These are phyloP conservation scores for Xylaria acuta DNA, from an alignment of 495 filamentous ascomycete species.

Conservation along the genomic window DNA sequence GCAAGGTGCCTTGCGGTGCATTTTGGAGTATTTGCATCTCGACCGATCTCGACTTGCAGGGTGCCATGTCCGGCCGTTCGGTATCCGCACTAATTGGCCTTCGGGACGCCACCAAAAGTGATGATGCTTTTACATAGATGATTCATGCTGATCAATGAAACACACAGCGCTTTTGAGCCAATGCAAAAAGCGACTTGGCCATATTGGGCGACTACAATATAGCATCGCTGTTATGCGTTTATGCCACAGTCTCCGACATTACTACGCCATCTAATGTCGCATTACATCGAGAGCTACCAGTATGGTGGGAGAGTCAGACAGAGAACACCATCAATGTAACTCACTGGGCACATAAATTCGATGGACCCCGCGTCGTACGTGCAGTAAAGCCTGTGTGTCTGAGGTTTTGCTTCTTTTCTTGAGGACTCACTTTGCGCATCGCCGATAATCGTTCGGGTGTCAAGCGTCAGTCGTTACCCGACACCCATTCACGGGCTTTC, in stretches of 20 bases:
- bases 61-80: neutral
- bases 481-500: too few species aligned
- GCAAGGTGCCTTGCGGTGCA: neutral
- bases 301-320: neutral
- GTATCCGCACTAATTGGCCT: neutral
- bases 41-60: constrained; percentile 6
- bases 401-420: neutral
- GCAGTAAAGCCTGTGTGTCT: neutral
- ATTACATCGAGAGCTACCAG: neutral
- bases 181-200: neutral
- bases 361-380: neutral
- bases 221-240: neutral
- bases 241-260: constrained; percentile 3
- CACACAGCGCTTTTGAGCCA: neutral
- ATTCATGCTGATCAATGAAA: neutral
- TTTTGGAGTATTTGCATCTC: neutral
- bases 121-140: neutral
- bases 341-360: neutral
- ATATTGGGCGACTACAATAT: neutral
- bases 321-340: neutral
- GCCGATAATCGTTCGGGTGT: neutral
- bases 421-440: neutral
- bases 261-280: neutral
- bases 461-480: neutral
- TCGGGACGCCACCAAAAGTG: neutral